Evolutionary conservation across 768 basidiomycete species (phyloP), one percentile per base, ranked within the genome.

Genomic region (Termitomyces heimii): DNA sequence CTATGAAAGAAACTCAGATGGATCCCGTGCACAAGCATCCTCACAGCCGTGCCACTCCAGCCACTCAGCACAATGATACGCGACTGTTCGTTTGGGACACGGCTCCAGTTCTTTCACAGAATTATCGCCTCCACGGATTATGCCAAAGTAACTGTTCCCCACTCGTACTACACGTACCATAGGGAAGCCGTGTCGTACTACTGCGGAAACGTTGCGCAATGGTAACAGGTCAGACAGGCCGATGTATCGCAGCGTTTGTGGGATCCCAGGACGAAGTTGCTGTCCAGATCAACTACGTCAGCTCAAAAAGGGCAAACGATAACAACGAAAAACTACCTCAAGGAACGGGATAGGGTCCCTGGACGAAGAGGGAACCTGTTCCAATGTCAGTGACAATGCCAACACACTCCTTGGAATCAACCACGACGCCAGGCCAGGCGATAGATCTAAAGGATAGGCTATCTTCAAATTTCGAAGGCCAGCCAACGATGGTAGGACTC

Each of bases 391-490:
- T 14, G 73, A 72, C 51, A 86, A 65, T 14, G 81, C 78, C 5
- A 69, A 67, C 3, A 86, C 77, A 37, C 62, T 74, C 26, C 82
- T 67, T 8, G 87, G 87, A 34, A 90, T 77, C 29, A 89, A 71
- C 85, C 86, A 88, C 46, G 82, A 77, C 8, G 86, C 85, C 20
- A 89, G 70, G 2, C 82, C 80, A 0, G 85, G 77, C 1, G 83
- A 77, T 39, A 89, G 68, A 66, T 88, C 86, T 59, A 73, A 71
- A 2, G 88, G 87, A 63, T 88, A 81, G 5, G 81, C 82, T 54
- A 88, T 85, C 52, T 74, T 77, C 55, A 89, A 66, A 39, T 75
- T 77, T n/a, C 70, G 76, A 51, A 90, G 67, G 13, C 73, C 73
- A 18, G 71, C 68, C 26, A 90, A 68, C 5, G 77, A 77, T 0